Evolutionary conservation across 2,329 filamentous ascomycete species (phyloP).

Genomic region (Aspergillus quadrilineatus): DNA sequence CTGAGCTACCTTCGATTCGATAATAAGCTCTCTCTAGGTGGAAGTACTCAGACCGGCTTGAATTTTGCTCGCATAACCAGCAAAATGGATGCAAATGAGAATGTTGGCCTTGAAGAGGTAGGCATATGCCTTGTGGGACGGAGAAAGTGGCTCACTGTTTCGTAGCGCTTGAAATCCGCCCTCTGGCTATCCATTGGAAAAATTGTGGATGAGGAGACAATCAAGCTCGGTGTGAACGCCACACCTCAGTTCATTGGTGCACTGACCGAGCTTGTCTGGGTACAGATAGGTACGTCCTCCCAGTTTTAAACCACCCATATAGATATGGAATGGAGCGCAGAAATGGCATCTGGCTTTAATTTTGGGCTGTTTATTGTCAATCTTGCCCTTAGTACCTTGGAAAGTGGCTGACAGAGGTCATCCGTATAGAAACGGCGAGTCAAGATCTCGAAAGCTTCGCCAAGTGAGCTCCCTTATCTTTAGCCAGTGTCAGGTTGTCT

Average conservation of each 20-base stretch:
- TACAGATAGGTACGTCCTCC: slow-evolving; percentile 67
- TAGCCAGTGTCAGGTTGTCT: not conserved
- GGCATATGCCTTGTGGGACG: not conserved
- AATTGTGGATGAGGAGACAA: slow-evolving; percentile 81
- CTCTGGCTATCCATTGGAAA: slow-evolving; percentile 82
- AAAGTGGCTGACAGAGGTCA: not conserved
- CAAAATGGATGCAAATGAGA: slow-evolving; percentile 30
- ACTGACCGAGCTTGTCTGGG: slow-evolving; percentile 82
- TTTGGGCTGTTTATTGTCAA: too few species aligned
- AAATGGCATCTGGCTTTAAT: slow-evolving; percentile 9
- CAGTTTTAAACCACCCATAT: not conserved
- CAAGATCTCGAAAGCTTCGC: slow-evolving; percentile 66
- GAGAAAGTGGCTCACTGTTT: not conserved
- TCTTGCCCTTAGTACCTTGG: not conserved
- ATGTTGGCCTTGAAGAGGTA: slow-evolving; percentile 37
- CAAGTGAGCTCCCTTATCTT: slow-evolving; percentile 38
- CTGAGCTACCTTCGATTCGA: not conserved
- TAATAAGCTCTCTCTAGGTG: not conserved
- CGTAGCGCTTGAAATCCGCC: slow-evolving; percentile 77
- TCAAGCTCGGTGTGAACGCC: slow-evolving; percentile 73
- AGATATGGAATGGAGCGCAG: not conserved
- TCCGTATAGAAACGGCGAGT: slow-evolving; percentile 50
- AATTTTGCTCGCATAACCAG: not conserved
- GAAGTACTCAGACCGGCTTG: not conserved
- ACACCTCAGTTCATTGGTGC: slow-evolving; percentile 88